Evolutionary conservation across 2,329 filamentous ascomycete species (phyloP).

Genomic region (Penicillium sp.): DNA sequence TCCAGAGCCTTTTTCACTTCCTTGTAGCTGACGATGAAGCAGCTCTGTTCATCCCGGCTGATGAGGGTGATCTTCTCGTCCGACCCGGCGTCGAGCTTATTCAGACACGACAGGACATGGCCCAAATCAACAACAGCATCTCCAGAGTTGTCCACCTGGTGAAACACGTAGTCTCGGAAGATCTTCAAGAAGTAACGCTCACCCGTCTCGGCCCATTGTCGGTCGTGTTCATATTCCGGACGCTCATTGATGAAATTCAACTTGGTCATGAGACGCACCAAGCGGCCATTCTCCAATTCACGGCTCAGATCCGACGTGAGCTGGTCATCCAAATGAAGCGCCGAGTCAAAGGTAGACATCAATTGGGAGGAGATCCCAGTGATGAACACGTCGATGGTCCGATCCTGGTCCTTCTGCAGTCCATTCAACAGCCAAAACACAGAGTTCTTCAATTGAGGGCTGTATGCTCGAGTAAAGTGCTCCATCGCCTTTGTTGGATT

Average conservation of each 20-base stretch:
- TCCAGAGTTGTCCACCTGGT: slow-evolving; percentile 82
- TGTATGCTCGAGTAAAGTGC: slow-evolving; percentile 69
- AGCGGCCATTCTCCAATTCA: slow-evolving; percentile 83
- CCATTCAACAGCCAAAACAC: slow-evolving; percentile 75
- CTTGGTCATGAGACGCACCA: slow-evolving; percentile 76
- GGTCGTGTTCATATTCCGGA: slow-evolving; percentile 72
- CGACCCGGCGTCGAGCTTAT: slow-evolving; percentile 84
- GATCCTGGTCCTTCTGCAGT: slow-evolving; percentile 57
- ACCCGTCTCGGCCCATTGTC: slow-evolving; percentile 83
- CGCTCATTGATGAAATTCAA: slow-evolving; percentile 84
- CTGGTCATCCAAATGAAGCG: slow-evolving; percentile 72
- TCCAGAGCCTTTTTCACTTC: slow-evolving; percentile 68
- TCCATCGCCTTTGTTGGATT: slow-evolving; percentile 69
- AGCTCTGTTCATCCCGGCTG: slow-evolving; percentile 83
- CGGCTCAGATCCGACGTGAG: slow-evolving; percentile 64
- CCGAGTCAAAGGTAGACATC: slow-evolving; percentile 67
- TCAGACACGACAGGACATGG: slow-evolving; percentile 79
- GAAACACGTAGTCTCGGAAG: slow-evolving; percentile 95
- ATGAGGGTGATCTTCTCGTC: slow-evolving; percentile 82
- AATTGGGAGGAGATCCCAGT: slow-evolving; percentile 72
- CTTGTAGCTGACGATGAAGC: slow-evolving; percentile 82
- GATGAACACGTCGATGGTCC: slow-evolving; percentile 69
- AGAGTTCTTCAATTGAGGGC: slow-evolving; percentile 69
- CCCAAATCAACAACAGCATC: slow-evolving; percentile 79
- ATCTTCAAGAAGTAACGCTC: slow-evolving; percentile 89